Evolutionary conservation across 2,329 filamentous ascomycete species (phyloP).

Genomic region (Penicillium oxalicum): DNA sequence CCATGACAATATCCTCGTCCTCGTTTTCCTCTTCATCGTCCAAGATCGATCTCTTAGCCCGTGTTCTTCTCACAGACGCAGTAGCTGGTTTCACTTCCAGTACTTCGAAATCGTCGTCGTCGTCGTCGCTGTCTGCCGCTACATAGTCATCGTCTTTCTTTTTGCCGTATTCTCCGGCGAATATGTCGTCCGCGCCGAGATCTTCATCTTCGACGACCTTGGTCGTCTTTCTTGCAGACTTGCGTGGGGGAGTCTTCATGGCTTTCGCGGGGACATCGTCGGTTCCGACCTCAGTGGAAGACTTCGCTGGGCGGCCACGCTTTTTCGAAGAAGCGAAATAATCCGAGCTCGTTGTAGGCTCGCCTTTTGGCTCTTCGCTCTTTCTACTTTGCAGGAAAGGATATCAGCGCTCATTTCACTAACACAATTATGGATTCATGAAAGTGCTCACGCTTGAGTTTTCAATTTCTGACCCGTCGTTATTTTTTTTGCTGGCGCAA

Average conservation of each 20-base stretch:
- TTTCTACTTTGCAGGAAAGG: slow-evolving; percentile 31
- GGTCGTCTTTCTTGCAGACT: slow-evolving; percentile 30
- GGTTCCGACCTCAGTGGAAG: slow-evolving; percentile 7
- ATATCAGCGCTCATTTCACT: no score
- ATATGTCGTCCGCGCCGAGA: slow-evolving; percentile 72
- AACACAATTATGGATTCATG: background rate
- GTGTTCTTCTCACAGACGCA: slow-evolving; percentile 41
- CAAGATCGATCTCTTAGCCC: slow-evolving; percentile 27
- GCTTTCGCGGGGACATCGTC: slow-evolving; percentile 13
- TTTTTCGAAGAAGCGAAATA: slow-evolving; percentile 58
- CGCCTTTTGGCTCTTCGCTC: slow-evolving; percentile 46
- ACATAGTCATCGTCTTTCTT: slow-evolving; percentile 65
- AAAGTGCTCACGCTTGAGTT: slow-evolving; percentile 44
- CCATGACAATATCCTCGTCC: slow-evolving; percentile 46
- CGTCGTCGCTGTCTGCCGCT: slow-evolving; percentile 50
- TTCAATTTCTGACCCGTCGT: slow-evolving; percentile 33
- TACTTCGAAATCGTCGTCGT: slow-evolving; percentile 60
- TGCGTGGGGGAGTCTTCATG: slow-evolving; percentile 4
- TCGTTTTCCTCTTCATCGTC: slow-evolving; percentile 29
- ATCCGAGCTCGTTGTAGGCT: slow-evolving; percentile 56
- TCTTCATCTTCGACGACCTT: slow-evolving; percentile 53
- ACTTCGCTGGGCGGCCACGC: slow-evolving; percentile 43
- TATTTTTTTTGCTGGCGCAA: slow-evolving; percentile 31
- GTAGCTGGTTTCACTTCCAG: slow-evolving; percentile 56
- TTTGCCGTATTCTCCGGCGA: slow-evolving; percentile 64